phyloP scores from a whole-genome alignment of 257 asterid genomes.

The Solanum appendiculatum region DNA sequence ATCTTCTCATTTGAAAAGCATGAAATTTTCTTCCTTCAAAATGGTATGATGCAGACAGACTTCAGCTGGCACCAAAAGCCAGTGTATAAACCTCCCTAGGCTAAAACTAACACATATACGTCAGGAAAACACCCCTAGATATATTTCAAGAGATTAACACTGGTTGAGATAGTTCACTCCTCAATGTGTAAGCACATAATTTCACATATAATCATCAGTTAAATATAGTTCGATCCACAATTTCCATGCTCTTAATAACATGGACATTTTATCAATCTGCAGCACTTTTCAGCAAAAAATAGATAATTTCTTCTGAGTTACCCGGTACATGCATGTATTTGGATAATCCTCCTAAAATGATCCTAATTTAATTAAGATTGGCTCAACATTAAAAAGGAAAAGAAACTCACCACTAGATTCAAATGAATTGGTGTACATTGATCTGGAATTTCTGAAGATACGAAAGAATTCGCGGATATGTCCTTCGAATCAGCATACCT shows the following conservation, averaged over 20 bases:
- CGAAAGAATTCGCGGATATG: constrained; percentile 34
- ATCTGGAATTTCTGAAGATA: constrained; percentile 44
- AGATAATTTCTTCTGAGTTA: background rate
- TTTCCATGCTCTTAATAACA: background rate
- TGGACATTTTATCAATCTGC: background rate
- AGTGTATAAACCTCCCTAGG: background rate
- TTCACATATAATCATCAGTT: background rate
- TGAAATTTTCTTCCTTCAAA: background rate
- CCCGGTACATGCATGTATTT: background rate
- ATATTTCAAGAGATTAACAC: background rate
- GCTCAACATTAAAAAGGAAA: background rate
- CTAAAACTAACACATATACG: background rate
- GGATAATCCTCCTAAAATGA: background rate
- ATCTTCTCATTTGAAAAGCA: background rate
- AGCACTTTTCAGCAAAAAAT: background rate
- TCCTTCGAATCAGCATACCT: constrained; percentile 62
- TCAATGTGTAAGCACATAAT: background rate
- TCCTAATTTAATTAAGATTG: background rate
- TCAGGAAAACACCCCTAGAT: background rate
- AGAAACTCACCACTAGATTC: constrained; percentile 80
- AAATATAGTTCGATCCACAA: background rate
- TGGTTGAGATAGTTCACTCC: background rate
- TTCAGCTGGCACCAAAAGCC: background rate
- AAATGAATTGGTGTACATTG: constrained; percentile 79
- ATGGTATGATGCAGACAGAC: background rate